These are phyloP conservation scores for Macrophomina pseudophaseolina DNA, from an alignment of 2,329 filamentous ascomycete species.

Conservation along the genomic window DNA sequence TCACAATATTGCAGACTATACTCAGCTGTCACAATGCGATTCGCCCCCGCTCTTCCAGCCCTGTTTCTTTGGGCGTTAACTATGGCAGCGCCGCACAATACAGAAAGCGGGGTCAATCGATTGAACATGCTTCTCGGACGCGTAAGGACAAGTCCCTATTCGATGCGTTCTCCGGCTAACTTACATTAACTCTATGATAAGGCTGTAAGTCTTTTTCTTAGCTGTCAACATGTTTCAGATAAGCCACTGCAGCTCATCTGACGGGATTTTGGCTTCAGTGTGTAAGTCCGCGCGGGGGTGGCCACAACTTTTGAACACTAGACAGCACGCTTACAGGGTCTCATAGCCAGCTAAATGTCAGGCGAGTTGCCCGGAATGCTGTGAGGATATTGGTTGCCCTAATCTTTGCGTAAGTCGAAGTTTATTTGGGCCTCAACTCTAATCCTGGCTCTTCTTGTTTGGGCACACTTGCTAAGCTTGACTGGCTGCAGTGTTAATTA, in stretches of 20 bases:
- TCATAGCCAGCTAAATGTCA: neutral
- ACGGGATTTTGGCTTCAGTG: neutral
- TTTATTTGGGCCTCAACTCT: neutral
- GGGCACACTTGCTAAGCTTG: neutral
- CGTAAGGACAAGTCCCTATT: neutral
- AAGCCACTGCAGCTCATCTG: neutral
- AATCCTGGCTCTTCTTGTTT: neutral
- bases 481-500: neutral
- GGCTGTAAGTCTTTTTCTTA: neutral
- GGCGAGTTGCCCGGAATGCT: constrained; percentile 1
- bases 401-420: constrained; percentile 13
- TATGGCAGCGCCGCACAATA: neutral
- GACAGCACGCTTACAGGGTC: neutral
- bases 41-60: neutral
- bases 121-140: constrained; percentile 10
- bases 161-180: neutral
- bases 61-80: neutral
- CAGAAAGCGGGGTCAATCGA: constrained; percentile 1
- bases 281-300: neutral
- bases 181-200: neutral
- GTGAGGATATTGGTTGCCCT: constrained; percentile 7
- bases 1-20: no score
- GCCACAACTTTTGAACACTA: no score
- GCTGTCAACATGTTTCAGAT: neutral
- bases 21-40: neutral